Evolutionary conservation across 345 rosid genomes (phyloP).

Genomic region (Eucalyptus cladocalyx): DNA sequence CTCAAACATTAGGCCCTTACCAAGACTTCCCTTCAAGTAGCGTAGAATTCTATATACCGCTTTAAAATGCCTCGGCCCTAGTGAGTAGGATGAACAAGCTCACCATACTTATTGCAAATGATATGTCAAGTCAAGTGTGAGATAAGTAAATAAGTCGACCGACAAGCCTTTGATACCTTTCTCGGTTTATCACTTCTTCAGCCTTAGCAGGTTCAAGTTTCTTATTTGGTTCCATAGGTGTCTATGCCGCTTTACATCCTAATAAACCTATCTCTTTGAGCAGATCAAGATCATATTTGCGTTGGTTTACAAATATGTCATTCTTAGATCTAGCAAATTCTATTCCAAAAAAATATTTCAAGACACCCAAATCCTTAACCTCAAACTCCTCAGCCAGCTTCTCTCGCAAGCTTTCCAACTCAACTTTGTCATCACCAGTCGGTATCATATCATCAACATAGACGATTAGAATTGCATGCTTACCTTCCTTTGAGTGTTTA

Average conservation of each 20-base stretch:
- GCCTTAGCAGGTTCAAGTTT: background rate
- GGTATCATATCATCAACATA: background rate
- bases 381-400: background rate
- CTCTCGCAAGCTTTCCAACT: background rate
- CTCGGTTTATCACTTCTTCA: background rate
- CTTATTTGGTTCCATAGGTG: background rate
- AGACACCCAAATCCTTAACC: background rate
- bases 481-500: background rate
- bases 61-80: background rate
- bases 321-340: background rate
- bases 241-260: background rate
- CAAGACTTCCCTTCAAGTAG: background rate
- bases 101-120: fast-evolving
- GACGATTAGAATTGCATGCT: background rate
- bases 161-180: background rate
- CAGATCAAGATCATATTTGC: background rate
- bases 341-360: background rate
- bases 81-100: background rate
- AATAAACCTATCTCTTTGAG: fast-evolving
- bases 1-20: background rate
- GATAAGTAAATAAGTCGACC: background rate
- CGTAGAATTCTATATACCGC: background rate
- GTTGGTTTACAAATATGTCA: background rate
- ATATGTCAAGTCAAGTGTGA: fast-evolving
- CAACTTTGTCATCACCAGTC: background rate